A percentile compares a stretch with the other conserved stretches of the same genome.
phyloP scores from a whole-genome alignment of 2,329 filamentous ascomycete species.

The Colletotrichum tofieldiae region DNA sequence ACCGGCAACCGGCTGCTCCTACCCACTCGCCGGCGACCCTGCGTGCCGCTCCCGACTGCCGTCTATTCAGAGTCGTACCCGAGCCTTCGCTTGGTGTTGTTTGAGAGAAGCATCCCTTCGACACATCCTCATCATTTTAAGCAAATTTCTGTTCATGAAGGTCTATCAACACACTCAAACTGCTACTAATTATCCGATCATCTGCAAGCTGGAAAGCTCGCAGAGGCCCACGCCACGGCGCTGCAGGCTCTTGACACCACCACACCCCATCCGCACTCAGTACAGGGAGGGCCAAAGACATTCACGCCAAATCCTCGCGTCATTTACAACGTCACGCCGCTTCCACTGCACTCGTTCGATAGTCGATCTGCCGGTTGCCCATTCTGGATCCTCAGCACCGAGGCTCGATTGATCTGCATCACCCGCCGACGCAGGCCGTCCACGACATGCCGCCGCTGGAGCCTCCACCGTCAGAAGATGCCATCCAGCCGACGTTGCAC shows the following conservation, averaged over 20 bases:
- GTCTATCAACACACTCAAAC: not conserved
- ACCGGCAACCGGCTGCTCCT: constrained; percentile 30
- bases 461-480: not conserved
- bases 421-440: not conserved
- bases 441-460: constrained; percentile 15
- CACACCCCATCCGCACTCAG: constrained; percentile 6
- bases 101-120: not conserved
- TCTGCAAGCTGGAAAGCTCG: not conserved
- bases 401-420: not conserved
- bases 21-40: not conserved
- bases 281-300: not conserved
- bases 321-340: not conserved
- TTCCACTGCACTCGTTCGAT: not conserved
- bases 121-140: not conserved
- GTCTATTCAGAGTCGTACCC: not conserved
- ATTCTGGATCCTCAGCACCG: not conserved
- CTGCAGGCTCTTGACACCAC: constrained; percentile 4
- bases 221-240: not conserved
- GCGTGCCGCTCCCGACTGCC: constrained; percentile 36
- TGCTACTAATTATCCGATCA: not conserved
- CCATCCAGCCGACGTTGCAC: not conserved
- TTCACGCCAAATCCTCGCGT: not conserved
- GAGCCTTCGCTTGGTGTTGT: not conserved
- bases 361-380: not conserved
- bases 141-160: too few species aligned